Base-by-base conservation (phyloP, 1,139 yeast genomes). In the Tardiomyces digboiensis region DNA sequence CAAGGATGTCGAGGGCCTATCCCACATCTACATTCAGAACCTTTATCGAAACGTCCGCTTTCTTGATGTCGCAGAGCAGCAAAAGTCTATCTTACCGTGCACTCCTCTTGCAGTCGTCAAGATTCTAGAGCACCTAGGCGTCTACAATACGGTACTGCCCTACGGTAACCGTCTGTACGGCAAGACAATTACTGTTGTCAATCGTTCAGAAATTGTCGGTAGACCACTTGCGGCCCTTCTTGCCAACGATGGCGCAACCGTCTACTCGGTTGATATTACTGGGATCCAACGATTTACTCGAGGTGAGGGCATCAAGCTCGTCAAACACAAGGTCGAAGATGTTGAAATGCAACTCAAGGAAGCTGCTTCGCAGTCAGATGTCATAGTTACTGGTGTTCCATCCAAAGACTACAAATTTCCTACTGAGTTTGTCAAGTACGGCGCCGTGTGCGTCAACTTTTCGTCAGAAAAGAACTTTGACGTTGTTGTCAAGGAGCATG, bases 241-340 rank as follows among this genome's bases (percentile, higher is more conserved):
- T 52, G 98, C 98, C 21, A 91, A 91, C 57, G 98, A 91, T 59
- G 98, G 98, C 50, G 98, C 98, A 21, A 83, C 82, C 1, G 98
- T 91, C 1, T 91, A 84, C 62, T 88, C 97, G 1, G 89, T 81
- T 4, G 98, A 91, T 60, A 69, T 91, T 42, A 80, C 84, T 55
- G 86, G 88, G 50, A 80, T 87, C 49, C 97, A 91, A 64, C 80
- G 81, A 60, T 91, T 85, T 64, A 89, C 97, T 8, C 75, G 98
- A 59, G 98, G 98, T 38, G 95, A 86, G 55, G 95, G 95, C 42
- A 72, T 91, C 56, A 79, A 77, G 62, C 79, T 83, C 55, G 79
- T 76, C 48, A 80, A 89, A 58, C 98, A 91, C 63, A 83, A 81
- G 52, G 97, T 88, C 19, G 94, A 85, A 49, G 72, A 81, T 49